Evolutionary conservation across 768 basidiomycete genomes (phyloP).

Genomic region (Mycena capillaripes): DNA sequence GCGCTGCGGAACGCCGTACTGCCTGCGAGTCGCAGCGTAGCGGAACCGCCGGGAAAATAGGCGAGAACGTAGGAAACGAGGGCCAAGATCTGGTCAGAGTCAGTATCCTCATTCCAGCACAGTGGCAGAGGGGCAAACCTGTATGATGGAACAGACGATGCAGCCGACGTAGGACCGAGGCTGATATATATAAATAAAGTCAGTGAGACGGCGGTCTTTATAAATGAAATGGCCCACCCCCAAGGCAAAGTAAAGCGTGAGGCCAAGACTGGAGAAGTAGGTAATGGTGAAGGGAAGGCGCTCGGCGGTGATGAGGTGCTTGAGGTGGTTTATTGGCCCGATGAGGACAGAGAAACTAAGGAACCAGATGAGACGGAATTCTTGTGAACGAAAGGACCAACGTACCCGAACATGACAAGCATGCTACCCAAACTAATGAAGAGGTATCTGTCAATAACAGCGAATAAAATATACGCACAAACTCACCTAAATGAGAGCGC

Average conservation of each 20-base stretch:
- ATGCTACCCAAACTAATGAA: conserved; percentile 81
- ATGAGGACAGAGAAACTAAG: conserved; percentile 85
- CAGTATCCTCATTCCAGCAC: background rate
- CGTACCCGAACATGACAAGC: conserved; percentile 96
- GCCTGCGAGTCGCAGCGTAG: conserved; percentile 85
- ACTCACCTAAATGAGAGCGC: conserved; percentile 86
- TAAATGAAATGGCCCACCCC: conserved; percentile 67
- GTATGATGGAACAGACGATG: conserved; percentile 84
- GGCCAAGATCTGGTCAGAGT: conserved; percentile 71
- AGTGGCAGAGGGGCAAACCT: conserved; percentile 57
- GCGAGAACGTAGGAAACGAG: conserved; percentile 92
- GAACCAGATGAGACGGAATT: background rate
- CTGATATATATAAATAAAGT: conserved; percentile 53
- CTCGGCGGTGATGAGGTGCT: conserved; percentile 87
- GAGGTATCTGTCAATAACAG: conserved; percentile 20
- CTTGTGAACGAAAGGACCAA: background rate
- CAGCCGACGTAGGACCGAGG: conserved; percentile 90
- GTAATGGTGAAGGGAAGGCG: conserved; percentile 87
- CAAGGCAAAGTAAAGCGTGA: conserved; percentile 94
- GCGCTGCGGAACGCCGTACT: conserved; percentile 89
- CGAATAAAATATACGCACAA: background rate
- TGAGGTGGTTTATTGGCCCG: conserved; percentile 93
- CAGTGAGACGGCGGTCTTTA: conserved; percentile 5
- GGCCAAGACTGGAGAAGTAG: conserved; percentile 86
- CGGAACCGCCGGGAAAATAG: conserved; percentile 94